Evolutionary conservation across 805 yeast genomes (phyloP).

Genomic region (Schwanniomyces yamadae): DNA sequence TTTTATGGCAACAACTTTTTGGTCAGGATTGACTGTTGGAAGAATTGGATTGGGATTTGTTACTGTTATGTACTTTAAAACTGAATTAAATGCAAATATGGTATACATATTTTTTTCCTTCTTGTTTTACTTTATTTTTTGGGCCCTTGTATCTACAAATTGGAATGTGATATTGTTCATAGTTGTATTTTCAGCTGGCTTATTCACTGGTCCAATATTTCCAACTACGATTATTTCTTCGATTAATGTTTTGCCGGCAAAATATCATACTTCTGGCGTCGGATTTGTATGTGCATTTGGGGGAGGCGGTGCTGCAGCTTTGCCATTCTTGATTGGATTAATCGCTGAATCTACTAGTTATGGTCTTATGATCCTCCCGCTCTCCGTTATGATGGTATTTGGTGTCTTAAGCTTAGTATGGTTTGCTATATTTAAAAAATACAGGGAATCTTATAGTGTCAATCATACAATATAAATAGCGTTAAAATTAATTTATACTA

Average conservation of each 20-base stretch:
- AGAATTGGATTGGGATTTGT: constrained; percentile 51
- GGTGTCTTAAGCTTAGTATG: constrained; percentile 25
- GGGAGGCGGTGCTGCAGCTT: constrained; percentile 76
- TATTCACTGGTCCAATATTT: constrained; percentile 53
- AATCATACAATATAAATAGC: constrained; percentile 4
- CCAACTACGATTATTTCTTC: constrained; percentile 72
- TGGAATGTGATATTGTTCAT: constrained; percentile 33
- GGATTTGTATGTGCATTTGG: constrained; percentile 79
- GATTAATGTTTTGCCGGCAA: constrained; percentile 58
- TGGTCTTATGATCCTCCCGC: constrained; percentile 33
- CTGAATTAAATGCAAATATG: constrained; percentile 47
- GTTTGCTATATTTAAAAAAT: constrained; percentile 18
- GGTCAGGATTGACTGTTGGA: constrained; percentile 52
- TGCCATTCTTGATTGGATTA: constrained; percentile 65
- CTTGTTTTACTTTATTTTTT: constrained; percentile 28
- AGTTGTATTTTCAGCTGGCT: constrained; percentile 43
- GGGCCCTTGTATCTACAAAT: constrained; percentile 22
- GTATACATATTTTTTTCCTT: constrained; percentile 34
- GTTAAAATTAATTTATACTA: neutral
- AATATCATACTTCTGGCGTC: constrained; percentile 61
- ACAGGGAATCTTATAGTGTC: constrained; percentile 8
- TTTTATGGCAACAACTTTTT: constrained; percentile 49
- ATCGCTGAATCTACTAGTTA: constrained; percentile 34
- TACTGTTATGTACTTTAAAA: constrained; percentile 47
- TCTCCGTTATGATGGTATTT: constrained; percentile 26